Evolutionary conservation across 2,329 filamentous ascomycete species (phyloP), one percentile per base, ranked within the genome.

Genomic region (Massarina eburnea): DNA sequence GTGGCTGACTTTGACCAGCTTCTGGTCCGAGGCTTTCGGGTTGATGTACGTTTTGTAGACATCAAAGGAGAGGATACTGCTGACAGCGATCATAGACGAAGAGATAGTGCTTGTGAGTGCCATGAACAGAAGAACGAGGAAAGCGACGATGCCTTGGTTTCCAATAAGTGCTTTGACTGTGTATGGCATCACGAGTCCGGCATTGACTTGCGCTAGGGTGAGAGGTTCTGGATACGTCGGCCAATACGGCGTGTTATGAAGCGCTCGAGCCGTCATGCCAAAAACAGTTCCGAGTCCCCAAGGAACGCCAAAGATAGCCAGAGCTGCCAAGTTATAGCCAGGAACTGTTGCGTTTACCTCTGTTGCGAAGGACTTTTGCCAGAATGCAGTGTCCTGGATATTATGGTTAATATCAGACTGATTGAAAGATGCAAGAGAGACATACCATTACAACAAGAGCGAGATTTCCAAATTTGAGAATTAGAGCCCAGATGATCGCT

Each of bases 311-410:
- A 81, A 81, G 49, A 35, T 79, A 81, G 0, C 76, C 72, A 15
- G 80, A 73, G 0, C 77, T 77, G 0, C 78, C 77, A 80, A 62
- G 4, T 73, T 70, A 44, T 81, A 81, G 0, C 78, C 78, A 0
- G 76, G 77, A 0, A 80, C 76, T 0, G 76, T 76, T 0, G 78
- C 73, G 1, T 72, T 50, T 1, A 54, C 0, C 71, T 74, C 0
- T 64, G 71, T 3, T 72, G 76, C 73, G 51, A 81, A 79, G 0
- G 76, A 76, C 49, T 80, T 79, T 50, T 76, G 73, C 38, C 78
- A 80, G 59, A 78, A 80, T 20, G 74, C 74, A 1, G 77, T 79
- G 47, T 77, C 78, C 73, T 80, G 77, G 48, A 79, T 77, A 9
- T 22, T 15, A n/a, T n/a, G n/a, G n/a, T n/a, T n/a, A 5, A n/a